Base-by-base conservation (phyloP, 805 yeast genomes). In the Hemisphaericaspora nanyangensis region DNA sequence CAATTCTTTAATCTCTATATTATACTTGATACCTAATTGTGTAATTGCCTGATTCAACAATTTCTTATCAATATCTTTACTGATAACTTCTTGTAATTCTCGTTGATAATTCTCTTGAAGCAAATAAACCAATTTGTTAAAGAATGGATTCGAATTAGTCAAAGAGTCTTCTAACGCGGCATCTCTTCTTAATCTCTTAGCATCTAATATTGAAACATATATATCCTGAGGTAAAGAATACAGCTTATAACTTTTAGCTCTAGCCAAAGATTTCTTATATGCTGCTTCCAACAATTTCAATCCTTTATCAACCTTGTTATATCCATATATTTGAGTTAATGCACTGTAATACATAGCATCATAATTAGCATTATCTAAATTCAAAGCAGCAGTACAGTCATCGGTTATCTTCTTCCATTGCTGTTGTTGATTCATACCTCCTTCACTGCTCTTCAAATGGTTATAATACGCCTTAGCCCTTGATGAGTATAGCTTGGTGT, bases 271-370 rank as follows among this genome's bases (percentile, higher is more conserved):
- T 24, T 42, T 38, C n/a, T 39, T 26, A 36, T 48, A 48, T 4
- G 47, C 52, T 7, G 29, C 44, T n/a, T 36, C 25, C 8, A 51
- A 25, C 27, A 40, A 25, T 17, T 39, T 35, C 26, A 49, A 30
- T 4, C 47, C 55, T 17, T 30, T 35, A 3, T 39, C 39, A 6
- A 26, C 25, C 18, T 46, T 36, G 8, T 30, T 29, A 11, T 34
- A 31, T 8, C 34, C 31, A 29, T 45, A 40, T 7, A 45, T 38
- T 3, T 35, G 31, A 24, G 40, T 35, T 29, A 51, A 38, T 3
- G 46, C 48, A 28, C 28, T 37, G 19, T 35, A 42, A 32, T 39
- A 51, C 41, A 42, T 31, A 2, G 45, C 54, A 36, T 49, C 54
- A 28, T 42, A 38, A 35, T 49, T 49, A 13, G 32, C 32, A 27